Percentiles rank a stretch among this genome's conserved stretches.
These are phyloP conservation scores for Nothophoma quercina DNA, from an alignment of 2,329 filamentous ascomycete species.

Conservation along the genomic window DNA sequence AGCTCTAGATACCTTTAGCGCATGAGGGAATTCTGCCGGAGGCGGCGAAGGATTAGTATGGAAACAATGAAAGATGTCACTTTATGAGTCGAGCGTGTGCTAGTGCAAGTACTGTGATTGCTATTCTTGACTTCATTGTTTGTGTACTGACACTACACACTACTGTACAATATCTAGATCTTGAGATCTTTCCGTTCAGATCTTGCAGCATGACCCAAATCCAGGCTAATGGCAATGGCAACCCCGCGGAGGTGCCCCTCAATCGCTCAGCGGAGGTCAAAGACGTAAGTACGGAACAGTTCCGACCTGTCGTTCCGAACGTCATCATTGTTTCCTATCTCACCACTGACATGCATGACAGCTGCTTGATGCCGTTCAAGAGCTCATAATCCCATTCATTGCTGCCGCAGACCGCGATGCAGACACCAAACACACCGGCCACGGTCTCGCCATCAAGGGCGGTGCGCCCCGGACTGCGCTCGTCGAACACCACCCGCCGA, in stretches of 20 bases:
- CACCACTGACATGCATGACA: slow-evolving; percentile 44
- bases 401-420: slow-evolving; percentile 72
- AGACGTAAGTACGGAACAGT: slow-evolving; percentile 39
- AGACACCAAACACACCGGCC: slow-evolving; percentile 62
- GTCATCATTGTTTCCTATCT: slow-evolving; percentile 16
- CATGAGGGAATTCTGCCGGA: slow-evolving; percentile 19
- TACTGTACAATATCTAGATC: not conserved
- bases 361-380: slow-evolving; percentile 73
- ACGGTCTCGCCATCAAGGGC: slow-evolving; percentile 69
- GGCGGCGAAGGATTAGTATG: slow-evolving; percentile 8
- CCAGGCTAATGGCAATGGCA: slow-evolving; percentile 14
- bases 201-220: slow-evolving; percentile 4
- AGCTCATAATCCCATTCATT: slow-evolving; percentile 75
- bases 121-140: slow-evolving; percentile 5
- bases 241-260: slow-evolving; percentile 30
- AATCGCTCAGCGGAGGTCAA: slow-evolving; percentile 48
- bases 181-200: not conserved
- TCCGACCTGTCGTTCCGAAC: slow-evolving; percentile 6
- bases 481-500: slow-evolving; percentile 55
- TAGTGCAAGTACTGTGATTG: slow-evolving; percentile 3
- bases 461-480: slow-evolving; percentile 55
- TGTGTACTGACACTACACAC: not conserved
- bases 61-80: slow-evolving; percentile 22
- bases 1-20: slow-evolving; percentile 43
- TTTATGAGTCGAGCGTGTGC: slow-evolving; percentile 7